phyloP scores from a whole-genome alignment of 805 yeast genomes.

The Priceomyces melissophilus region DNA sequence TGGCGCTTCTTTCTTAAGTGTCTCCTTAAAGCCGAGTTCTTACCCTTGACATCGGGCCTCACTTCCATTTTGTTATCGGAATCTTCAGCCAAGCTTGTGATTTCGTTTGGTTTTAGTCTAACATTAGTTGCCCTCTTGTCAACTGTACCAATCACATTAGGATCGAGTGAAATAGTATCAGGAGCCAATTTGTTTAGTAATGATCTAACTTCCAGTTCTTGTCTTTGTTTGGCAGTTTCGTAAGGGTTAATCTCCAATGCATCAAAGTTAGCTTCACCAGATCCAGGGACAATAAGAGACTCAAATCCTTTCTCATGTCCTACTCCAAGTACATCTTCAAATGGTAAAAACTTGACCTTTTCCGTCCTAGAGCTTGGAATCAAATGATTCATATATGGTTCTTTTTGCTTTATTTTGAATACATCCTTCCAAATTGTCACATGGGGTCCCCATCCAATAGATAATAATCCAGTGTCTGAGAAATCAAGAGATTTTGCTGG shows the following conservation, averaged over 20 bases:
- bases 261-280: conserved; percentile 98
- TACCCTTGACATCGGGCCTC: conserved; percentile 68
- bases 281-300: conserved; percentile 90
- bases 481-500: conserved; percentile 78
- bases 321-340: conserved; percentile 91
- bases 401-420: conserved; percentile 62
- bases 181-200: conserved; percentile 86
- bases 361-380: conserved; percentile 74
- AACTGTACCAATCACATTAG: conserved; percentile 79
- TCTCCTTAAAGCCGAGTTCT: conserved; percentile 79
- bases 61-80: conserved; percentile 51
- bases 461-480: conserved; percentile 82
- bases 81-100: conserved; percentile 42
- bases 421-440: conserved; percentile 92
- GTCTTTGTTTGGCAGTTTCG: conserved; percentile 89
- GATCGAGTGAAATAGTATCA: conserved; percentile 90
- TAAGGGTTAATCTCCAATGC: conserved; percentile 90
- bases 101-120: conserved; percentile 62
- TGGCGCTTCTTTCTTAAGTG: conserved; percentile 78
- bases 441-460: conserved; percentile 96
- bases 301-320: conserved; percentile 79
- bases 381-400: conserved; percentile 91
- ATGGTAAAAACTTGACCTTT: conserved; percentile 77
- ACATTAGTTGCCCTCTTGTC: conserved; percentile 62
- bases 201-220: conserved; percentile 83